These are phyloP conservation scores for Populus tremula DNA, from an alignment of 345 rosid species.

Conservation along the genomic window DNA sequence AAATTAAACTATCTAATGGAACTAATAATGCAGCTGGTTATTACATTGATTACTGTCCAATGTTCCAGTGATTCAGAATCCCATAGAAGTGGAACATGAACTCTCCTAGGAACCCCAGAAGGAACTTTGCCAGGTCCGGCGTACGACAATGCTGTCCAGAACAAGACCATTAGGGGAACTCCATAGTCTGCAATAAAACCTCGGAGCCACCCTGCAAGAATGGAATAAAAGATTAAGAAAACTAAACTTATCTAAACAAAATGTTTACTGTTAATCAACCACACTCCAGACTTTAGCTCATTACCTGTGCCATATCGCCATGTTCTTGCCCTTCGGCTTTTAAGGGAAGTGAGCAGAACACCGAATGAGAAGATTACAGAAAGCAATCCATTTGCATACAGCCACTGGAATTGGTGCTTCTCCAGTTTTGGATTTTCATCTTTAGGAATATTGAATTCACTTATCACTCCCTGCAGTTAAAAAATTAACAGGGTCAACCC, in stretches of 20 bases:
- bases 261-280: neutral
- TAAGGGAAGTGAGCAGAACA: slow-evolving; percentile 47
- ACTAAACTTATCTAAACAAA: neutral
- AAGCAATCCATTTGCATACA: slow-evolving; percentile 69
- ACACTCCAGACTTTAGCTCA: neutral
- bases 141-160: slow-evolving; percentile 65
- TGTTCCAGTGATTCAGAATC: slow-evolving; percentile 61
- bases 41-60: slow-evolving; percentile 81
- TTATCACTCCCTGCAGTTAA: slow-evolving; percentile 52
- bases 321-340: slow-evolving; percentile 65
- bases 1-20: neutral
- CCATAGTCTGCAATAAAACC: slow-evolving; percentile 76
- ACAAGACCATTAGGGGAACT: slow-evolving; percentile 70
- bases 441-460: slow-evolving; percentile 52
- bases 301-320: slow-evolving; percentile 63
- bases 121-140: slow-evolving; percentile 42
- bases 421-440: slow-evolving; percentile 37
- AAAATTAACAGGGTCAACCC: slow-evolving; percentile 5
- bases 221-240: neutral
- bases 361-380: slow-evolving; percentile 66
- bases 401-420: slow-evolving; percentile 52
- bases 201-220: slow-evolving; percentile 56
- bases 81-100: slow-evolving; percentile 79
- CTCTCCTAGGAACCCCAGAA: slow-evolving; percentile 64
- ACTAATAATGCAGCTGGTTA: neutral